Conservation (phyloP, 2,329 filamentous ascomycete genomes). For the Basipetospora sp. region DNA sequence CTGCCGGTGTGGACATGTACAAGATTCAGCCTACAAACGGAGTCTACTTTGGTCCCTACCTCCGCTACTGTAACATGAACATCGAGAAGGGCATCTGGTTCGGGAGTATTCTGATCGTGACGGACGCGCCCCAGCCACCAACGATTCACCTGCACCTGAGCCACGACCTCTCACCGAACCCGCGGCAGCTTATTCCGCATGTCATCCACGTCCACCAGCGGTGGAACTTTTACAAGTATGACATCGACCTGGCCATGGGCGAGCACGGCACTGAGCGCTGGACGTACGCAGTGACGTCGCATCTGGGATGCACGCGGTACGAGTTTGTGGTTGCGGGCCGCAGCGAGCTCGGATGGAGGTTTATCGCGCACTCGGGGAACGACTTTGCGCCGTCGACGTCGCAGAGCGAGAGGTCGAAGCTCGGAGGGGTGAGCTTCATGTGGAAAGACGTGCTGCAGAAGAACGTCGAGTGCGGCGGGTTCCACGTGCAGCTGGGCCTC, state of each 20-base stretch:
- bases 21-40: conserved; percentile 86
- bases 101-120: conserved; percentile 84
- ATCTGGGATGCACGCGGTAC: conserved; percentile 92
- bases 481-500: conserved; percentile 82
- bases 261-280: conserved; percentile 69
- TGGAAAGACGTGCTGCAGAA: conserved; percentile 98
- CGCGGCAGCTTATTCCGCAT: conserved; percentile 66
- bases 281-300: conserved; percentile 96
- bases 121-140: conserved; percentile 78
- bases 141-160: conserved; percentile 93
- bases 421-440: conserved; percentile 88
- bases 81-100: conserved; percentile 80
- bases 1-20: conserved; percentile 83
- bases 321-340: conserved; percentile 90
- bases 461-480: conserved; percentile 89
- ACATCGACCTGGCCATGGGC: conserved; percentile 78
- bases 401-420: conserved; percentile 66
- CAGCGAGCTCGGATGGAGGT: conserved; percentile 83
- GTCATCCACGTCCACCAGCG: conserved; percentile 79
- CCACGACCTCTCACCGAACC: conserved; percentile 80
- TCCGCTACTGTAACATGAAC: conserved; percentile 95
- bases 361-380: conserved; percentile 89
- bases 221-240: conserved; percentile 94
- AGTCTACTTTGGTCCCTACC: conserved; percentile 93
- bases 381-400: conserved; percentile 84